Evolutionary conservation across 2,329 filamentous ascomycete genomes (phyloP).

Genomic region (Aureobasidium melanogenum): DNA sequence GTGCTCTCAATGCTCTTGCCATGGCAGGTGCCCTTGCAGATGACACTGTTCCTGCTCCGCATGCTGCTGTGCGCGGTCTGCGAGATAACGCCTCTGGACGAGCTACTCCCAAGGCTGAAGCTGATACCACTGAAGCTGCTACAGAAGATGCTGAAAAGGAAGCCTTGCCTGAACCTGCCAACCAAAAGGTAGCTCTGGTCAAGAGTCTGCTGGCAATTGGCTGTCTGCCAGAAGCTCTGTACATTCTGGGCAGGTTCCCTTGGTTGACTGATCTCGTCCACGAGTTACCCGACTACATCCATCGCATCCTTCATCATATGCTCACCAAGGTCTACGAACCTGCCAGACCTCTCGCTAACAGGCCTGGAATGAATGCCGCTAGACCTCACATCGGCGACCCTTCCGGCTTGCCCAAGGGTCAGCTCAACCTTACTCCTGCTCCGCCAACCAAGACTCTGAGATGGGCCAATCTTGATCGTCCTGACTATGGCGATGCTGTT

Average conservation of each 20-base stretch:
- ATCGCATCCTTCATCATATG: constrained; percentile 76
- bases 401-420: constrained; percentile 58
- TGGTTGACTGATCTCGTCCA: constrained; percentile 84
- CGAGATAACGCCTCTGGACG: constrained; percentile 38
- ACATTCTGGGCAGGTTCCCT: constrained; percentile 82
- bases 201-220: constrained; percentile 83
- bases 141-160: constrained; percentile 32
- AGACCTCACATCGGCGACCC: constrained; percentile 53
- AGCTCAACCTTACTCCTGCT: constrained; percentile 51
- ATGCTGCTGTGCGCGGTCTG: constrained; percentile 22
- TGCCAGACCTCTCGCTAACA: constrained; percentile 38
- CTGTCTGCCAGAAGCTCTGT: constrained; percentile 84
- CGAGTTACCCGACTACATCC: constrained; percentile 70
- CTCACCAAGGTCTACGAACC: constrained; percentile 63
- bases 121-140: constrained; percentile 25
- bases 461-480: constrained; percentile 76
- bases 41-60: constrained; percentile 51
- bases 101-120: constrained; percentile 32
- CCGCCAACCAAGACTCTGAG: constrained; percentile 59
- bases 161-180: constrained; percentile 58
- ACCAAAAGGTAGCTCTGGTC: constrained; percentile 81
- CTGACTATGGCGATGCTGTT: constrained; percentile 61
- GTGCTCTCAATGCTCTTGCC: constrained; percentile 70
- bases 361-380: constrained; percentile 34
- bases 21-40: constrained; percentile 81